These are phyloP conservation scores for Colletotrichum costaricense DNA, from an alignment of 2,329 filamentous ascomycete species.

Conservation along the genomic window DNA sequence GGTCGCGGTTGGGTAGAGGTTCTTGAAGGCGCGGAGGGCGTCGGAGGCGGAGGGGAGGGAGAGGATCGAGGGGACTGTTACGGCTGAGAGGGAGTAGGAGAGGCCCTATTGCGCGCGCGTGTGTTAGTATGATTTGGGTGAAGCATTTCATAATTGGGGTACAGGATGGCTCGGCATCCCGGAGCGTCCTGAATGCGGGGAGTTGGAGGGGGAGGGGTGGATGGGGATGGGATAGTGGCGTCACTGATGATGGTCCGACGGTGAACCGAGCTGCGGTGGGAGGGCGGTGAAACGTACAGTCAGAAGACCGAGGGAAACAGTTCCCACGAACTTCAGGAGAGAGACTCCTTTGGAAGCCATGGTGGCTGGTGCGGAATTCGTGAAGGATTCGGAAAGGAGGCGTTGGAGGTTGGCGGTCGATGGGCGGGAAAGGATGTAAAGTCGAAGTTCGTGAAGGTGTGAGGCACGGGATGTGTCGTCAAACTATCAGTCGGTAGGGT, in stretches of 20 bases:
- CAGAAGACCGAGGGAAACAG: conserved; percentile 86
- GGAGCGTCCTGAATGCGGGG: conserved; percentile 21
- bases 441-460: conserved; percentile 12
- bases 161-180: not conserved
- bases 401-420: not conserved
- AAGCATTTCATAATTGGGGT: not conserved
- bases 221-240: conserved; percentile 26
- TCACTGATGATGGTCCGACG: conserved; percentile 23
- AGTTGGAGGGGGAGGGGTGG: conserved; percentile 12
- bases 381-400: not conserved
- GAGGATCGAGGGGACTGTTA: conserved; percentile 84
- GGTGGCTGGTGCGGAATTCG: conserved; percentile 38
- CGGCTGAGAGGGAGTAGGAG: conserved; percentile 83
- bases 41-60: conserved; percentile 80
- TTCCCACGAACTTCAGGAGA: conserved; percentile 91
- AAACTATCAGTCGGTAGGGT: not conserved
- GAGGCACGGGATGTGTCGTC: conserved; percentile 1
- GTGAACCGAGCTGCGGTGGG: not conserved
- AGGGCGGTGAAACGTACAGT: conserved; percentile 71
- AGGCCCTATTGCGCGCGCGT: conserved; percentile 71
- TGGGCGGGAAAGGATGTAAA: conserved; percentile 3
- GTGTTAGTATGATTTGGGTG: not conserved
- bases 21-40: conserved; percentile 77
- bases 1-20: conserved; percentile 72
- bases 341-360: conserved; percentile 80